Evolutionary conservation across 306 rosid species (phyloP).

Genomic region (Phaseolus lunatus): DNA sequence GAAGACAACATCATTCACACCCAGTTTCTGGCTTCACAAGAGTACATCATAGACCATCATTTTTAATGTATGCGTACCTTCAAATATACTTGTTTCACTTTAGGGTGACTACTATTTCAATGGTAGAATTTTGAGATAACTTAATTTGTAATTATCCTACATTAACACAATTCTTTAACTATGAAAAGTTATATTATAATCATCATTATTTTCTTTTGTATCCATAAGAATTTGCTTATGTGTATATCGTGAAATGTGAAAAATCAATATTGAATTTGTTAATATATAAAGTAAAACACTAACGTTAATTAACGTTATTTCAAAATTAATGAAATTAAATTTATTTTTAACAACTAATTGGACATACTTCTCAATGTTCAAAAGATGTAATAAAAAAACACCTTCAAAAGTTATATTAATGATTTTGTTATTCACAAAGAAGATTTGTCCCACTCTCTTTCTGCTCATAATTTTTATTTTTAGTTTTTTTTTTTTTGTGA

Average conservation of each 20-base stretch:
- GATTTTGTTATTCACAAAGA: too few relatives aligned
- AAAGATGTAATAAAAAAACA: too few relatives aligned
- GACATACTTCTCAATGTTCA: too few relatives aligned
- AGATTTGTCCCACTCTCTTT: too few relatives aligned
- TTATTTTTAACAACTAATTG: too few relatives aligned
- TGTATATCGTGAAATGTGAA: background rate
- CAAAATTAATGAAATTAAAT: too few relatives aligned
- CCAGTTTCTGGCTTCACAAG: constrained; percentile 20
- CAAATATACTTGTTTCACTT: constrained; percentile 2
- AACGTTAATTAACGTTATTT: too few relatives aligned
- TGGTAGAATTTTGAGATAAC: background rate
- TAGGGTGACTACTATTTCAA: background rate
- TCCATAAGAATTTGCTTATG: background rate
- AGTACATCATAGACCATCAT: constrained; percentile 38
- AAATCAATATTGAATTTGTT: too few relatives aligned
- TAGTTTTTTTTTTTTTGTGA: background rate
- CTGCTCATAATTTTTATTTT: too few relatives aligned
- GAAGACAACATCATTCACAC: constrained; percentile 15
- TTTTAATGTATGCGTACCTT: constrained; percentile 40
- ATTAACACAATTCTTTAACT: background rate
- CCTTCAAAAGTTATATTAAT: too few relatives aligned
- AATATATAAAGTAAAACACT: too few relatives aligned
- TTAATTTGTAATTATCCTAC: background rate
- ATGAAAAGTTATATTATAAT: background rate
- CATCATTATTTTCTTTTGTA: background rate